Base-by-base conservation (phyloP, 164 flowering plant genomes). In the Protea cynaroides region DNA sequence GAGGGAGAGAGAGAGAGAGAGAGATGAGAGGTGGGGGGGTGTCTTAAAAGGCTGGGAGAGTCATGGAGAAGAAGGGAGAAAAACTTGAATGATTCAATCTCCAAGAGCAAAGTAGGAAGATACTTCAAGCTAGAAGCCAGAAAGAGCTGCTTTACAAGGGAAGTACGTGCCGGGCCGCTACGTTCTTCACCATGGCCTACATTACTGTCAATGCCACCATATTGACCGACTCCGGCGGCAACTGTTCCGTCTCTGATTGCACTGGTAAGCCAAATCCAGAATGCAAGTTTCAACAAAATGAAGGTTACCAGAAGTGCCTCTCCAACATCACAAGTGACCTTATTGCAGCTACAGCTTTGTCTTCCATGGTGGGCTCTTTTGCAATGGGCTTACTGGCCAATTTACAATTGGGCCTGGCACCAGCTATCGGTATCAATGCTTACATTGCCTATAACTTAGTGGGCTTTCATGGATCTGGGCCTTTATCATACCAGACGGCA, bases 171-270 rank as follows among this genome's bases (percentile, higher is more conserved):
- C 0, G 96, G 81, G 84, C 90, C 0, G 92, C 98, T 67, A 92
- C 96, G 2, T 92, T 87, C 65, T 82, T 89, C 63, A 87, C 98
- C 47, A 92, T 89, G 98, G 94, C 90, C 7, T 89, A 88, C 63
- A 88, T 92, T 69, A 76, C 88, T 22, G 89, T 88, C 61, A 92
- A 92, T 58, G 92, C 98, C 69, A 86, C 85, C 71, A 83, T 86
- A 64, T 68, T 92, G 10, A 58, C 89, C 7, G 94, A 82, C 72
- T 92, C 96, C 38, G 98, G 98, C 24, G 94, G 79, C 4, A 79
- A 83, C 0, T 92, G 96, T 78, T 77, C 93, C n/a, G 19, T 64
- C 58, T 38, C 81, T 18, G 87, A 86, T 66, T 88, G 92, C 79
- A 59, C 92, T 1, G 71, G 34, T 21, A 43, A 34, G 11, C 80